A percentile compares a stretch with the other conserved stretches of the same genome.
Conservation (phyloP, 2,329 filamentous ascomycete genomes). For the Neopestalotiopsis sp. region DNA sequence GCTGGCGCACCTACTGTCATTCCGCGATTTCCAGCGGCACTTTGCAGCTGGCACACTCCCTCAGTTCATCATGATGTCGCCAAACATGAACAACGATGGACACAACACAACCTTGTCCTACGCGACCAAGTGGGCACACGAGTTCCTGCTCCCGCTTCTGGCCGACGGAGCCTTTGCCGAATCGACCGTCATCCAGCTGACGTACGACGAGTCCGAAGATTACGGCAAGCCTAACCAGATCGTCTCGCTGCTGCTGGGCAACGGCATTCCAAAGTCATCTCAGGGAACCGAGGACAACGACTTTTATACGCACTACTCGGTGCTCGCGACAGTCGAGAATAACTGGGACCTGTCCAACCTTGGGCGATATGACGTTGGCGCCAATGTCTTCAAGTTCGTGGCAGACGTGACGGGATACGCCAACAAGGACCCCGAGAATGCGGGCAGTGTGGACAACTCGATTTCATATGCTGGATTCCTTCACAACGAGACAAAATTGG, state of each 20-base stretch:
- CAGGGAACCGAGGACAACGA: conserved; percentile 69
- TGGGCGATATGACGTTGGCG: conserved; percentile 37
- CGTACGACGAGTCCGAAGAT: conserved; percentile 78
- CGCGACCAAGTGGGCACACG: conserved; percentile 70
- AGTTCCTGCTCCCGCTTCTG: conserved; percentile 73
- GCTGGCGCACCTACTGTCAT: conserved; percentile 65
- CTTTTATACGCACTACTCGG: conserved; percentile 69
- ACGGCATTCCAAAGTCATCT: conserved; percentile 67
- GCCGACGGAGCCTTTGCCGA: conserved; percentile 72
- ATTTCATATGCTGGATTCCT: conserved; percentile 48
- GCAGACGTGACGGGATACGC: conserved; percentile 63
- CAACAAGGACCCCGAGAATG: conserved; percentile 42
- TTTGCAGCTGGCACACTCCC: conserved; percentile 60
- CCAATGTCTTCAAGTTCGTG: conserved; percentile 64
- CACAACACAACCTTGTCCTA: conserved; percentile 74
- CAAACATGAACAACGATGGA: conserved; percentile 70
- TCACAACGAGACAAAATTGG: conserved; percentile 39
- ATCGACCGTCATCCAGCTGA: conserved; percentile 76
- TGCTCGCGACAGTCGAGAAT: conserved; percentile 60
- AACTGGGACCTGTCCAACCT: conserved; percentile 68
- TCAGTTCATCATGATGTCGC: conserved; percentile 68
- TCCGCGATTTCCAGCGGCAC: conserved; percentile 65
- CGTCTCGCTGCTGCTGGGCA: conserved; percentile 74
- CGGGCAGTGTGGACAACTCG: conserved; percentile 41
- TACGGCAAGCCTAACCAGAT: conserved; percentile 73